These are phyloP conservation scores for Dactylonectria estremocensis DNA, from an alignment of 2,329 filamentous ascomycete genomes.

Conservation along the genomic window DNA sequence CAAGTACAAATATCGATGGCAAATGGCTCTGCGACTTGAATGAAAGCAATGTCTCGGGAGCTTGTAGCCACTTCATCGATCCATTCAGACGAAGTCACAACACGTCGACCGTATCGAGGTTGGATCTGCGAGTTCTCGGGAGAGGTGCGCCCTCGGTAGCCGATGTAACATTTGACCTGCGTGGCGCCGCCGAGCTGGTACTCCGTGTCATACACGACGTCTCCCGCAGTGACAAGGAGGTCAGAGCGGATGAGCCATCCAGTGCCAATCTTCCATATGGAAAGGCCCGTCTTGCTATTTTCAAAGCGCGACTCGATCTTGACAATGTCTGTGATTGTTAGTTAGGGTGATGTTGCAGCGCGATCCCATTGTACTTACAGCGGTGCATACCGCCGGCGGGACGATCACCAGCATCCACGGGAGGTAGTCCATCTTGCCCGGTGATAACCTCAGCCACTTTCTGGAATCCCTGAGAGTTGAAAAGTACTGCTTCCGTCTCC, in stretches of 20 bases:
- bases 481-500: not conserved
- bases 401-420: not conserved
- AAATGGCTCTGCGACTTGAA: slow-evolving; percentile 27
- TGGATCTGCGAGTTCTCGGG: slow-evolving; percentile 14
- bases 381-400: slow-evolving; percentile 12
- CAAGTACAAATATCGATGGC: slow-evolving; percentile 20
- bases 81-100: slow-evolving; percentile 31
- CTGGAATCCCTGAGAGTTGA: slow-evolving; percentile 15
- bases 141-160: slow-evolving; percentile 46
- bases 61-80: slow-evolving; percentile 6
- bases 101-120: slow-evolving; percentile 19
- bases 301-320: slow-evolving; percentile 39
- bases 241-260: slow-evolving; percentile 32
- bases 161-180: slow-evolving; percentile 52
- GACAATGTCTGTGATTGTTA: slow-evolving; percentile 25
- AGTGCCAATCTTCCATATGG: slow-evolving; percentile 39
- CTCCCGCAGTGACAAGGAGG: slow-evolving; percentile 32
- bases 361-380: slow-evolving; percentile 18
- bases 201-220: slow-evolving; percentile 43
- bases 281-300: slow-evolving; percentile 17
- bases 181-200: slow-evolving; percentile 39
- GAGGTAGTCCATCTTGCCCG: not conserved
- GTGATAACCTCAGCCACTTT: slow-evolving; percentile 2
- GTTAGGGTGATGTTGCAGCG: not conserved
- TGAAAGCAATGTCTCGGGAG: slow-evolving; percentile 32